phyloP scores from a whole-genome alignment of 2,329 filamentous ascomycete genomes.

The Hypocreales sp. region DNA sequence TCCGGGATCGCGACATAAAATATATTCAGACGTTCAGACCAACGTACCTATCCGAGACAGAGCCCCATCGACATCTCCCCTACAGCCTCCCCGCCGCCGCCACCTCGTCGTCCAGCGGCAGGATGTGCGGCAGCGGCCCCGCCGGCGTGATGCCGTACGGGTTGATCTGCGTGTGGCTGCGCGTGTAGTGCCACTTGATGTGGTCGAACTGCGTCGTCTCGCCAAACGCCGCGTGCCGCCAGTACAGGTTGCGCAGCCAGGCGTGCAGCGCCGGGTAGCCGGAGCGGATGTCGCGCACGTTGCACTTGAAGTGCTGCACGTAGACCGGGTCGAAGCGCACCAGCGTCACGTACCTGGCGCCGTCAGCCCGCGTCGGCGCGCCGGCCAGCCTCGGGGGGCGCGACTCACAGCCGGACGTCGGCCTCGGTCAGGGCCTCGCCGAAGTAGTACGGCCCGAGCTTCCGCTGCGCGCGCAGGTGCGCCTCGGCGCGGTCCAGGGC shows the following conservation, averaged over 20 bases:
- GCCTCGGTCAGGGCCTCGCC: slow-evolving; percentile 65
- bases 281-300: slow-evolving; percentile 67
- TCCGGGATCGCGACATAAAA: too few relatives aligned
- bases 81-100: slow-evolving; percentile 2
- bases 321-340: slow-evolving; percentile 66
- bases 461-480: slow-evolving; percentile 35
- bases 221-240: slow-evolving; percentile 62
- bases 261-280: slow-evolving; percentile 69
- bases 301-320: slow-evolving; percentile 81
- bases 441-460: slow-evolving; percentile 54
- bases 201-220: slow-evolving; percentile 86
- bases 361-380: too few relatives aligned
- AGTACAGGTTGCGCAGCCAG: slow-evolving; percentile 77
- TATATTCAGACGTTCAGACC: too few relatives aligned
- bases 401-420: slow-evolving; percentile 54
- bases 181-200: slow-evolving; percentile 67
- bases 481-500: slow-evolving; percentile 63
- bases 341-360: slow-evolving; percentile 47
- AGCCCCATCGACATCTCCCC: too few relatives aligned
- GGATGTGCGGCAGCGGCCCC: slow-evolving; percentile 69
- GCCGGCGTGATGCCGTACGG: slow-evolving; percentile 63
- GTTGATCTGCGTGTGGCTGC: slow-evolving; percentile 51
- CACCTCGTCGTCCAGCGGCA: slow-evolving; percentile 68
- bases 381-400: background rate
- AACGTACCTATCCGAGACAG: too few relatives aligned